These are phyloP conservation scores for Trametes versicolor DNA, from an alignment of 1,284 basidiomycete genomes.

Conservation along the genomic window DNA sequence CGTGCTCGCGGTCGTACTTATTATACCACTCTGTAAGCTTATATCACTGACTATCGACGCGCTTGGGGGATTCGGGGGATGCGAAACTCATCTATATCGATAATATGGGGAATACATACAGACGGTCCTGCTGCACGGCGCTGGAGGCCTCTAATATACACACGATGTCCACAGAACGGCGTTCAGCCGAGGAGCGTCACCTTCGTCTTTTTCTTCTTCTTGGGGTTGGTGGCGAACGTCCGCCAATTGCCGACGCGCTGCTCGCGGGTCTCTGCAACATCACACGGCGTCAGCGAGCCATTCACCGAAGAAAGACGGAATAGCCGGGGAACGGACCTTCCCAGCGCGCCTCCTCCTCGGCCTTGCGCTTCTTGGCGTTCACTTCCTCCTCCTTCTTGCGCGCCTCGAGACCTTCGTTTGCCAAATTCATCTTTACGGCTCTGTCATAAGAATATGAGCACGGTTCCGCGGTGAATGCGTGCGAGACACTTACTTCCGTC, in stretches of 20 bases:
- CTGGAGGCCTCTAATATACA: constrained; percentile 23
- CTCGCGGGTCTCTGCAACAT: constrained; percentile 71
- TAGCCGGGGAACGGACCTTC: constrained; percentile 63
- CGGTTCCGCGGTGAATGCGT: constrained; percentile 9
- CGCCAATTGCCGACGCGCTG: constrained; percentile 87
- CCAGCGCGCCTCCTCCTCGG: constrained; percentile 83
- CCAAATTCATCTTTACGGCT: constrained; percentile 86
- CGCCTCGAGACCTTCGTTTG: constrained; percentile 86
- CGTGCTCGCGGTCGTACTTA: constrained; percentile 1
- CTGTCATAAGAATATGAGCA: constrained; percentile 47
- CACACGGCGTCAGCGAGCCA: constrained; percentile 1
- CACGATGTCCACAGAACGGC: not conserved
- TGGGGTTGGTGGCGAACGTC: constrained; percentile 62
- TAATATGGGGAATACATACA: constrained; percentile 17
- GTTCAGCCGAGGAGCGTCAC: constrained; percentile 69
- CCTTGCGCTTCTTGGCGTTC: constrained; percentile 78
- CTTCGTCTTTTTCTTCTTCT: constrained; percentile 81
- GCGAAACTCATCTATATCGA: constrained; percentile 1
- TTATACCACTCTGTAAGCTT: constrained; percentile 14
- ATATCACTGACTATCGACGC: too few species aligned
- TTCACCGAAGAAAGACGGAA: not conserved
- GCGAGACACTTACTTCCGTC: constrained; percentile 69
- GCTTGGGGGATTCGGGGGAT: not conserved
- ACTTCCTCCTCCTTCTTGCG: constrained; percentile 86
- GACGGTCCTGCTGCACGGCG: not conserved